phyloP scores from a whole-genome alignment of 73 alveolate species.

The Tetrahymena malaccensis region DNA sequence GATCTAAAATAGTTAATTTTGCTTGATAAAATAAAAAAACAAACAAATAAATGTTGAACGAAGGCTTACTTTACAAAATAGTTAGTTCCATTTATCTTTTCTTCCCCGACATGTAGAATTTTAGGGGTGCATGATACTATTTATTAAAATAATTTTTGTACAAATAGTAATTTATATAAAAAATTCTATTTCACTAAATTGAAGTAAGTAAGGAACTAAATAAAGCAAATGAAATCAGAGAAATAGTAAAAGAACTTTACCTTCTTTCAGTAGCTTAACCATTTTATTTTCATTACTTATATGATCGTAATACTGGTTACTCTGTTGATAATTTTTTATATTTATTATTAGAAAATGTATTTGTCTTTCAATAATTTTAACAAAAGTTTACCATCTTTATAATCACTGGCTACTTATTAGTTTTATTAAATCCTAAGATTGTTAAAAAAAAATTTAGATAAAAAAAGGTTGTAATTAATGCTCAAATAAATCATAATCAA shows the following conservation, averaged over 20 bases:
- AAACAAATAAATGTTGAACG: no score
- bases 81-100: neutral
- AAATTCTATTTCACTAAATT: neutral
- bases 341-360: neutral
- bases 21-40: neutral
- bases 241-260: neutral
- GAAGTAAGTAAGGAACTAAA: neutral
- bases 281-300: neutral
- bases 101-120: neutral
- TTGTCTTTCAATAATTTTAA: neutral
- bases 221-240: neutral
- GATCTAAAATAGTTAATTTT: no score
- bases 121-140: neutral
- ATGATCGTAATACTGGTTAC: neutral
- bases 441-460: neutral
- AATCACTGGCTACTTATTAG: neutral
- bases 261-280: neutral
- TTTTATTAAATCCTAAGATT: neutral
- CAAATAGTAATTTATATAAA: no score
- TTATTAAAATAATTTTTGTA: neutral
- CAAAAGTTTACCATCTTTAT: neutral
- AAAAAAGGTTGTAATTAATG: no score
- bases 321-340: neutral
- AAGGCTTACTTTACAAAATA: neutral
- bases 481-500: neutral